Evolutionary conservation across 139 green algal species (phyloP).

Genomic region (Chlorella sp.): DNA sequence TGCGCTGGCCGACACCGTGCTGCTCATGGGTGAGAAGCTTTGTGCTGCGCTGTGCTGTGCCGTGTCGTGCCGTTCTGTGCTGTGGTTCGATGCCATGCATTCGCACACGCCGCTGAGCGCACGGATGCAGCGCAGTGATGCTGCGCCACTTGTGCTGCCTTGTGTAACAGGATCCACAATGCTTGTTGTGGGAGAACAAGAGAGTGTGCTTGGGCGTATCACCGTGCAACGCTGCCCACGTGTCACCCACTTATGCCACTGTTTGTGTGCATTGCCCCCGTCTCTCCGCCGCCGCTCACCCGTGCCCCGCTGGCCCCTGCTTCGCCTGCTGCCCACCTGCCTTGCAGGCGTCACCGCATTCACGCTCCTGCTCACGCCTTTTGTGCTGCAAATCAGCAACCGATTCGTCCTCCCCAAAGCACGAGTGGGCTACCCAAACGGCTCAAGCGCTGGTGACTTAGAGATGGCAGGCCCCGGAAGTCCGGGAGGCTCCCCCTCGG

Average conservation of each 20-base stretch:
- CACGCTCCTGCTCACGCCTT: conserved; percentile 91
- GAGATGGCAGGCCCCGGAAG: neutral
- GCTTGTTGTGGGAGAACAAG: neutral
- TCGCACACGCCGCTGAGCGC: no score
- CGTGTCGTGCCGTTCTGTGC: no score
- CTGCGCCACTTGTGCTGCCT: no score
- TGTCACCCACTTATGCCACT: no score
- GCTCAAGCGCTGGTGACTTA: neutral
- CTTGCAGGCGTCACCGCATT: conserved; percentile 87
- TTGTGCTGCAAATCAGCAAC: conserved; percentile 66
- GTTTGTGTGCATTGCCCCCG: neutral
- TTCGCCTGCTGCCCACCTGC: neutral
- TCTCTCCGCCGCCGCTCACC: neutral
- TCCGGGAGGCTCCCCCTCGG: neutral
- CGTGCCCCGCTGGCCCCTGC: neutral
- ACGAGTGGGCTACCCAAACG: conserved; percentile 3
- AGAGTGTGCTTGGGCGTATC: neutral
- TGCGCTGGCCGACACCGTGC: no score
- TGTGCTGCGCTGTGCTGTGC: no score
- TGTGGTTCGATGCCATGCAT: no score
- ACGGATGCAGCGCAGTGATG: no score
- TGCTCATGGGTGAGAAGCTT: no score
- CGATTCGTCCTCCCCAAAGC: neutral
- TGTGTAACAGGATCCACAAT: neutral
- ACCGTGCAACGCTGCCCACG: neutral